phyloP scores from a whole-genome alignment of 2,329 filamentous ascomycete genomes.

The Phymatotrichopsis omnivora region DNA sequence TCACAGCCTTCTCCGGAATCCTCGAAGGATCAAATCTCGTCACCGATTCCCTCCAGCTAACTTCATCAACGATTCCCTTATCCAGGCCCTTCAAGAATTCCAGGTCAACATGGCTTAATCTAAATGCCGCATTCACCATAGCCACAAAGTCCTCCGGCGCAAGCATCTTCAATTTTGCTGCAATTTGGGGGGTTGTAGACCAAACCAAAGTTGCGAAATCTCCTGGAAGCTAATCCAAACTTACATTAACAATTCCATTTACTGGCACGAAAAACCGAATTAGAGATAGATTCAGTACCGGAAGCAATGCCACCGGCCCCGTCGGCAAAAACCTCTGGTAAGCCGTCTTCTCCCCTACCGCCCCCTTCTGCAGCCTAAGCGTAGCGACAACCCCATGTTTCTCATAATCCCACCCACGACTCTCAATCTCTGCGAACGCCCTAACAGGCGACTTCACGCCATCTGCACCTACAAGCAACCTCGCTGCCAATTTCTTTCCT shows the following conservation, averaged over 20 bases:
- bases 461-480: constrained; percentile 84
- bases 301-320: constrained; percentile 83
- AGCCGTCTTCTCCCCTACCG: constrained; percentile 57
- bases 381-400: constrained; percentile 88
- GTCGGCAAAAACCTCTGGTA: constrained; percentile 94
- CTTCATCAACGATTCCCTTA: constrained; percentile 57
- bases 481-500: constrained; percentile 60
- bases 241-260: not conserved
- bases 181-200: constrained; percentile 78
- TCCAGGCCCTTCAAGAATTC: constrained; percentile 64
- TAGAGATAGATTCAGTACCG: constrained; percentile 34
- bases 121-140: constrained; percentile 89
- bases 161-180: constrained; percentile 67
- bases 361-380: constrained; percentile 56
- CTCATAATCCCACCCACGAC: constrained; percentile 85
- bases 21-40: constrained; percentile 45
- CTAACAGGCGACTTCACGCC: constrained; percentile 91
- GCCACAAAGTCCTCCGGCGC: constrained; percentile 63
- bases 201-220: constrained; percentile 80
- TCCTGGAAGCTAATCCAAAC: constrained; percentile 51
- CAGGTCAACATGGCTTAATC: constrained; percentile 67
- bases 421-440: constrained; percentile 74
- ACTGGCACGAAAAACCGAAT: not conserved
- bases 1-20: constrained; percentile 56
- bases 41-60: constrained; percentile 59